A percentile compares a stretch with the other conserved stretches of the same genome.
Conservation (phyloP, 2,329 filamentous ascomycete species). For the Epichloe aotearoae region DNA sequence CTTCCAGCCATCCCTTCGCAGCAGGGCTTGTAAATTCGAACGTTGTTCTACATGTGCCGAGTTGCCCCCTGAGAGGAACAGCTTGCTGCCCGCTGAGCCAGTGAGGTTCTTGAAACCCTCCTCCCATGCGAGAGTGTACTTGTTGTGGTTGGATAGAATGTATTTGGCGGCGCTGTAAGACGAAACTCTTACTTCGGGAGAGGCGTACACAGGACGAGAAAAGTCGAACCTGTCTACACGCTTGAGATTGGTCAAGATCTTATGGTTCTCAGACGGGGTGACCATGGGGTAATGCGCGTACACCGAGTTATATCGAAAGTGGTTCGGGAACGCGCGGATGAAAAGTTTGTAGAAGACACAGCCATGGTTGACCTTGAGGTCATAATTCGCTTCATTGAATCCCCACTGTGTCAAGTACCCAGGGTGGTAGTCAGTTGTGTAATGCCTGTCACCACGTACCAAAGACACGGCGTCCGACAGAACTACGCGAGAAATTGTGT, state of each 20-base stretch:
- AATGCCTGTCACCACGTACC: constrained; percentile 65
- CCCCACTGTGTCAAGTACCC: constrained; percentile 74
- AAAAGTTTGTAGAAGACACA: constrained; percentile 79
- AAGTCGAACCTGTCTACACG: constrained; percentile 59
- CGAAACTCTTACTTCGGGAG: constrained; percentile 39
- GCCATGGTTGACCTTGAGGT: constrained; percentile 63
- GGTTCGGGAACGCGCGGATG: constrained; percentile 63
- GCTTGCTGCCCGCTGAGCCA: constrained; percentile 37
- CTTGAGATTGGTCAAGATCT: constrained; percentile 54
- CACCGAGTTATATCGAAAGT: constrained; percentile 65
- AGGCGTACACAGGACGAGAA: constrained; percentile 40
- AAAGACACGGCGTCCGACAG: constrained; percentile 68
- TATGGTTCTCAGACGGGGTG: constrained; percentile 57
- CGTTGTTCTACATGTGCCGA: constrained; percentile 35
- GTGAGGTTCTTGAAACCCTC: constrained; percentile 50
- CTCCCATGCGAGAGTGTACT: constrained; percentile 54
- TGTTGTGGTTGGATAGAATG: constrained; percentile 45
- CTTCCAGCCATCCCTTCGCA: constrained; percentile 51
- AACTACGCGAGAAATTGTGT: constrained; percentile 64
- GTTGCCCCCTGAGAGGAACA: constrained; percentile 43
- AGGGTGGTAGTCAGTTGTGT: constrained; percentile 65
- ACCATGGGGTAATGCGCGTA: constrained; percentile 70
- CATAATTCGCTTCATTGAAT: constrained; percentile 60
- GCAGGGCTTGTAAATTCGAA: constrained; percentile 39
- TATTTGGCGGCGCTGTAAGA: constrained; percentile 49